Evolutionary conservation across 2,329 filamentous ascomycete genomes (phyloP), one percentile per base, ranked within the genome.

Genomic region (Claviceps spartinae): DNA sequence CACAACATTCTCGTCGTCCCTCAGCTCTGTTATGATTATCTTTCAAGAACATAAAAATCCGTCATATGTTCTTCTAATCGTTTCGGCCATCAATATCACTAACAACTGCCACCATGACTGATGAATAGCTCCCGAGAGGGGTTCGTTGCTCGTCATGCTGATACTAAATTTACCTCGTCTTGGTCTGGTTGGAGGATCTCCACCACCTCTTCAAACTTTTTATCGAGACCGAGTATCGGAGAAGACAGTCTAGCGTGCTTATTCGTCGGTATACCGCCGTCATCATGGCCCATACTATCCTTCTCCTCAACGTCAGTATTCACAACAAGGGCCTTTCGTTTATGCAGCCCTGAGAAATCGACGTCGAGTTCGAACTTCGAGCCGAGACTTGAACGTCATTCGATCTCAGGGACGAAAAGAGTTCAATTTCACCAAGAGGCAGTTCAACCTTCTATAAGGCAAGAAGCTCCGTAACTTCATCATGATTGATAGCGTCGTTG

Each of bases 281-380:
- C 59, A 0, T 61, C 59, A 16, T 63, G 61, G 5, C 65, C 63
- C 7, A 66, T 65, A 0, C 30, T 22, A 52, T 41, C 47, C 1
- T 49, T 57, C 0, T 67, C 66, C 0, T 48, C 22, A 51, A 40
- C 47, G 1, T 48, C 18, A 22, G 65, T 66, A 16, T 67, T 66
- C 0, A 57, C 52, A 0, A 68, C 58, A 26, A 38, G 2, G 62
- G 57, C 3, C 55, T 62, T 50, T 1, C 63, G 61, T 44, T 67
- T 67, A 4, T 57, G 56, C 7, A 58, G 55, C 8, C 62, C 52
- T 41, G 13, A 7, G 14, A 50, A 18, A 60, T 1, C 52, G 6
- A 3, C 40, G 22, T n/a, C 47, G 2, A 1, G 30, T 11, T 38
- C 57, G 0, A 26, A 26, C 24, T 26, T 26, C 24, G 24, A 26